Evolutionary conservation across 2,329 filamentous ascomycete genomes (phyloP).

Genomic region (Cercospora sp.): DNA sequence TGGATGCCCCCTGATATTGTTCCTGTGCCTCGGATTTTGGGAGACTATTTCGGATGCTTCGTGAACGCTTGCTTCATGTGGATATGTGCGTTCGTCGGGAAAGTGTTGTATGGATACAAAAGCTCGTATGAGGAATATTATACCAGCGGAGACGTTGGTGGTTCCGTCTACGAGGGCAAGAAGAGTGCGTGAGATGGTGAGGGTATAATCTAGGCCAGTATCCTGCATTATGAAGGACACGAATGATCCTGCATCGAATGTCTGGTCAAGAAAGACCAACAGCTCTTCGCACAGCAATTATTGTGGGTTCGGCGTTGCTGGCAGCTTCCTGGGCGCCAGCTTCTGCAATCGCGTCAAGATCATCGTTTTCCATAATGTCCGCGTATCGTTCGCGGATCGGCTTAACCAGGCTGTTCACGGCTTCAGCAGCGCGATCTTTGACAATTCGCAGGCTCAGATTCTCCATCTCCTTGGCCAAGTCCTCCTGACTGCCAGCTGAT

Average conservation of each 20-base stretch:
- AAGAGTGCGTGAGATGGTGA: background rate
- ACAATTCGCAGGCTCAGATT: conserved; percentile 56
- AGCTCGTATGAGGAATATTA: conserved; percentile 13
- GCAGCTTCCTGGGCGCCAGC: conserved; percentile 62
- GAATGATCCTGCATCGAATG: background rate
- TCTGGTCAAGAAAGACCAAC: conserved; percentile 6
- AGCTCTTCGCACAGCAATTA: conserved; percentile 36
- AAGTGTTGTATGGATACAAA: conserved; percentile 7
- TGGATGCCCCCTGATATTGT: conserved; percentile 23
- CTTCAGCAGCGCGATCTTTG: conserved; percentile 64
- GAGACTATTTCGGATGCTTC: conserved; percentile 10
- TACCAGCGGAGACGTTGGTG: background rate
- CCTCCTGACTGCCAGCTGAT: conserved; percentile 37
- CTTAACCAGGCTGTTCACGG: conserved; percentile 55
- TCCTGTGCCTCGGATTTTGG: conserved; percentile 10
- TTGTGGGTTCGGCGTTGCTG: conserved; percentile 57
- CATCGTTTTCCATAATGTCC: conserved; percentile 53
- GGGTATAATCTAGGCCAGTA: background rate
- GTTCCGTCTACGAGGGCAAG: background rate
- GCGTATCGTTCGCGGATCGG: conserved; percentile 60
- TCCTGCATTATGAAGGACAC: background rate
- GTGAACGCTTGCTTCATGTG: conserved; percentile 20
- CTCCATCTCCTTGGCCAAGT: conserved; percentile 50
- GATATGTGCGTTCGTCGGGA: conserved; percentile 10
- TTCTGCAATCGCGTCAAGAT: conserved; percentile 56